Conservation (phyloP, 768 basidiomycete species). For the Mycena galericulata region DNA sequence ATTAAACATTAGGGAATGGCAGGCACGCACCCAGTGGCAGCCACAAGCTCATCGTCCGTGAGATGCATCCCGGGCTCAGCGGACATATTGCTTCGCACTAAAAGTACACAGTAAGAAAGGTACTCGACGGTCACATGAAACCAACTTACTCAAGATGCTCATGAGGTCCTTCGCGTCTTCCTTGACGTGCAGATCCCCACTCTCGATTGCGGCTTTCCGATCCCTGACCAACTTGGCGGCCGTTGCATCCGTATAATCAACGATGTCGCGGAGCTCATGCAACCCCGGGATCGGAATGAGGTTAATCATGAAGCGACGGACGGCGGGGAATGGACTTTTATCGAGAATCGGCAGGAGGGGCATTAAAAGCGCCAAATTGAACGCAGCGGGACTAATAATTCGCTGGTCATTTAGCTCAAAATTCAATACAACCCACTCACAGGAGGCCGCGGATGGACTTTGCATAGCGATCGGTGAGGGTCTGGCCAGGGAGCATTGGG, state of each 20-base stretch:
- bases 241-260: neutral
- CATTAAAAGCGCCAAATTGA: neutral
- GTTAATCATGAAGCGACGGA: neutral
- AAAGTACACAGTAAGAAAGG: neutral
- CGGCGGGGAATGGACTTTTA: neutral
- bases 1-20: too few relatives aligned
- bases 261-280: neutral
- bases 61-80: neutral
- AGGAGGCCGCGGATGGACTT: neutral
- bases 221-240: neutral
- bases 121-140: neutral
- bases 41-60: conserved; percentile 7
- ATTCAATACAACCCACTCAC: neutral
- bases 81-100: neutral
- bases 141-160: neutral
- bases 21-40: neutral
- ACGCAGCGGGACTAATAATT: neutral
- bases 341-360: neutral
- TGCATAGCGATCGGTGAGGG: neutral
- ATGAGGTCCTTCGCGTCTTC: conserved; percentile 3
- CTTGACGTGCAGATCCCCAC: neutral
- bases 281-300: neutral
- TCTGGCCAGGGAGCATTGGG: neutral
- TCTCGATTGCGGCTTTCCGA: neutral
- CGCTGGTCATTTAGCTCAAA: too few relatives aligned